Percentiles rank a stretch among this genome's conserved stretches.
These are phyloP conservation scores for Senecio squalidus DNA, from an alignment of 140 eudicot genomes.

Conservation along the genomic window DNA sequence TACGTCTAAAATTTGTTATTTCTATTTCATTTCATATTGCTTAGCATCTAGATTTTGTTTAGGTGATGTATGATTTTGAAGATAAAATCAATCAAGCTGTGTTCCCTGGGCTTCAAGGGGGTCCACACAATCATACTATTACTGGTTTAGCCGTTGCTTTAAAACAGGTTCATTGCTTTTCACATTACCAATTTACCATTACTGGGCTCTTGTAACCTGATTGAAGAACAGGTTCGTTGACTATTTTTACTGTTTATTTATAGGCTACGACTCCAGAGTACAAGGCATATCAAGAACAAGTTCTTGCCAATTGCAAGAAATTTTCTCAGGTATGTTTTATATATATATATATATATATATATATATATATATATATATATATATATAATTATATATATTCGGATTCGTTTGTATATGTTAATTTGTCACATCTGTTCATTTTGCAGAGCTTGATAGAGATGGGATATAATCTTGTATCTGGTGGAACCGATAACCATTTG, in stretches of 20 bases:
- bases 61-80: conserved; percentile 94
- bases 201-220: background rate
- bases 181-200: background rate
- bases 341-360: no score
- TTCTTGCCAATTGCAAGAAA: conserved; percentile 72
- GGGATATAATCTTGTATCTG: conserved; percentile 93
- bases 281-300: conserved; percentile 93
- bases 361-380: no score
- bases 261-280: conserved; percentile 91
- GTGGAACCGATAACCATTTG: conserved; percentile 97
- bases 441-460: conserved; percentile 68
- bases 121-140: conserved; percentile 94
- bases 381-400: no score
- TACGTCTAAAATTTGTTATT: background rate
- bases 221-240: background rate
- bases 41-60: conserved; percentile 7
- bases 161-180: conserved; percentile 57
- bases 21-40: background rate
- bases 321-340: conserved; percentile 60
- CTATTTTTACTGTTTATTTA: conserved; percentile 9
- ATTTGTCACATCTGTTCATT: background rate
- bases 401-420: background rate
- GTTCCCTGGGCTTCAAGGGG: conserved; percentile 97
- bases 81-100: conserved; percentile 93
- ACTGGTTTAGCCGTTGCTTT: conserved; percentile 86